Base-by-base conservation (phyloP, 2,329 filamentous ascomycete species). In the Aspergillus glaucus region DNA sequence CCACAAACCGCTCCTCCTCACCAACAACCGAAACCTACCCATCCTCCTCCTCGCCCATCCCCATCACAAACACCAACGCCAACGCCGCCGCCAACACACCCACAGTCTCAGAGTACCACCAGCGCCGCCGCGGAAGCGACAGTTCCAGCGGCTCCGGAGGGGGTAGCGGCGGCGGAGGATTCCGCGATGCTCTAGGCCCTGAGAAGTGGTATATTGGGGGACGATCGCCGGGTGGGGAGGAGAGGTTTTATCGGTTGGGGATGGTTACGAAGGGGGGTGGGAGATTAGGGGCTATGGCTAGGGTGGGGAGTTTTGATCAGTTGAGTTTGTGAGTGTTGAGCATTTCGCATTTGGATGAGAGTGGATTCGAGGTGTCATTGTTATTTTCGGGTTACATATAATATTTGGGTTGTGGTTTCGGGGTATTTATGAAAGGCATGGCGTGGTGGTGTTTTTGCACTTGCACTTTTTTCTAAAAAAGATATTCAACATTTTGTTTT, bases 131-230 rank as follows among this genome's bases (percentile, higher is more conserved):
- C 40, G 74, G 73, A 15, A 76, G 73, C 50, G 73, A 75, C 51
- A 73, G 68, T 36, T 75, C 72, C 17, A 73, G 64, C 42, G 71
- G 71, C 15, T 74, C 70, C 2, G 72, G 75, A 51, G 72, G 68
- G 37, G 75, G 71, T 17, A 73, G 65, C 44, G 71, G 71, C 14
- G 74, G 69, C 2, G 71, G 71, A 12, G 74, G 74, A 2, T 76
- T 76, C 48, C 64, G 72, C 6, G 74, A 76, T 58, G 69, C 71
- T 0, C 50, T 75, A 8, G 72, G 73, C 0, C 63, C 68, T 2
- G 74, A 76, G 60, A 76, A 76, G 54, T 77, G 75, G 75, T 77
- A 76, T 59, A 73, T 77, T 22, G 75, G 75, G 3, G 75, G 75
- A 4, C 63, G 71, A 32, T 75, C 70, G 19, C 66, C 71, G 9